Evolutionary conservation across 164 flowering plant species (phyloP), one percentile per base, ranked within the genome.

Genomic region (Hamamelis virginiana): DNA sequence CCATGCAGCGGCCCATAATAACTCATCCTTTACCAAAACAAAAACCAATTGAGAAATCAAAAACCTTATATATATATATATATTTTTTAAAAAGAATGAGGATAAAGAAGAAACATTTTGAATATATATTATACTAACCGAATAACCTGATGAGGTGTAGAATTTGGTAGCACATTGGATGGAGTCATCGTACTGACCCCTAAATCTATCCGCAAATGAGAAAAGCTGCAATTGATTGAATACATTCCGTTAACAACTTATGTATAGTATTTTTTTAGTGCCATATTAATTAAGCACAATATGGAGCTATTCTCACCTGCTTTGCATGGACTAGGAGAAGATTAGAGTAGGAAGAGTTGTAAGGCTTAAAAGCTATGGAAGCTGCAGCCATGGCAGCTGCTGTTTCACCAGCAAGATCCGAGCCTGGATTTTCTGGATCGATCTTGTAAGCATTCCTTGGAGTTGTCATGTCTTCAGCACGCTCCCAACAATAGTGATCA

Each of bases 1-100:
- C 98, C 98, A 95, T 5, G 90, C 71, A 9, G 98, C 94, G 4
- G 88, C 98, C 98, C 97, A 92, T 48, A 91, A 56, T 33, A 95
- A 76, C 69, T 95, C 98, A 79, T 91, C 97, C 97, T 92, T 59
- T 62, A 69, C n/a, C 38, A 28, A 50, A 45, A 8, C 4, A 55
- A 23, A 18, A 21, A 55, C 4, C 22, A 28, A 5, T 28, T 38
- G 14, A 16, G 57, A 18, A 65, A 59, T 58, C n/a, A 3, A 27
- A 15, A 10, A 26, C 55, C n/a, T n/a, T n/a, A n/a, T n/a, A n/a
- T n/a, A n/a, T n/a, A n/a, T n/a, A n/a, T n/a, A n/a, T n/a, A n/a
- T n/a, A n/a, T n/a, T n/a, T n/a, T n/a, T n/a, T n/a, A n/a, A n/a
- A 62, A 13, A 47, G 11, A 59, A 43, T 11, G 26, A 58, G 27